Percentiles rank a stretch among this genome's conserved stretches.
These are phyloP conservation scores for Microsporum canis DNA, from an alignment of 2,329 filamentous ascomycete species.

Conservation along the genomic window DNA sequence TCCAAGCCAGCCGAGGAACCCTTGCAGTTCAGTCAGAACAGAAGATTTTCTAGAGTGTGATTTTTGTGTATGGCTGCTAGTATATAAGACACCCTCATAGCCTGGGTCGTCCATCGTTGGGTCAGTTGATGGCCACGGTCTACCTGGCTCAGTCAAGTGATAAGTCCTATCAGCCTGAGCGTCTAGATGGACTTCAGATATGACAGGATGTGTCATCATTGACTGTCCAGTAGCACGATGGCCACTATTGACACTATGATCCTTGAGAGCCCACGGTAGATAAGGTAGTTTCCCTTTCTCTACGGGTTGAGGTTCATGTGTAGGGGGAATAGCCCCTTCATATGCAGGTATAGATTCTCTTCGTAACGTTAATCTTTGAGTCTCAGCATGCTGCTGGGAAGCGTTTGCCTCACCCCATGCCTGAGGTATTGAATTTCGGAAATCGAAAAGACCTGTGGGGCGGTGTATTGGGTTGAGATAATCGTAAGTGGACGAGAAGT, in stretches of 20 bases:
- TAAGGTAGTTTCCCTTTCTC: slow-evolving; percentile 3
- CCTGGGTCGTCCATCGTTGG: background rate
- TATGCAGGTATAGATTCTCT: background rate
- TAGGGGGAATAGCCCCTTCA: background rate
- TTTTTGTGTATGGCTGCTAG: background rate
- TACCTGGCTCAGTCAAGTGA: slow-evolving; percentile 2
- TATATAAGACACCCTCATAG: background rate
- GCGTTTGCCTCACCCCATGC: slow-evolving; percentile 13
- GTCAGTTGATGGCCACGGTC: background rate
- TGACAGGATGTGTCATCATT: slow-evolving; percentile 28
- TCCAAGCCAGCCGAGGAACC: slow-evolving; percentile 28
- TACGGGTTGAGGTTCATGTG: slow-evolving; percentile 12
- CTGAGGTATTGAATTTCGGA: slow-evolving; percentile 15
- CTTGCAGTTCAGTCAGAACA: slow-evolving; percentile 22
- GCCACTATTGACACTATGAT: slow-evolving; percentile 10
- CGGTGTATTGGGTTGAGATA: slow-evolving; percentile 27
- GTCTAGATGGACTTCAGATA: slow-evolving; percentile 31
- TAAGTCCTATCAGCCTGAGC: slow-evolving; percentile 23
- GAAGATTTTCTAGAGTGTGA: slow-evolving; percentile 11
- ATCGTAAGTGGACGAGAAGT: slow-evolving; percentile 28
- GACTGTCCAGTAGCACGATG: slow-evolving; percentile 9
- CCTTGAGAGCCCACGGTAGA: slow-evolving; percentile 22
- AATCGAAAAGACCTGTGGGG: slow-evolving; percentile 16
- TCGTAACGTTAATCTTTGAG: background rate
- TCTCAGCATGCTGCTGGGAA: slow-evolving; percentile 8